These are phyloP conservation scores for Knufia fluminis DNA, from an alignment of 2,329 filamentous ascomycete species.

Conservation along the genomic window DNA sequence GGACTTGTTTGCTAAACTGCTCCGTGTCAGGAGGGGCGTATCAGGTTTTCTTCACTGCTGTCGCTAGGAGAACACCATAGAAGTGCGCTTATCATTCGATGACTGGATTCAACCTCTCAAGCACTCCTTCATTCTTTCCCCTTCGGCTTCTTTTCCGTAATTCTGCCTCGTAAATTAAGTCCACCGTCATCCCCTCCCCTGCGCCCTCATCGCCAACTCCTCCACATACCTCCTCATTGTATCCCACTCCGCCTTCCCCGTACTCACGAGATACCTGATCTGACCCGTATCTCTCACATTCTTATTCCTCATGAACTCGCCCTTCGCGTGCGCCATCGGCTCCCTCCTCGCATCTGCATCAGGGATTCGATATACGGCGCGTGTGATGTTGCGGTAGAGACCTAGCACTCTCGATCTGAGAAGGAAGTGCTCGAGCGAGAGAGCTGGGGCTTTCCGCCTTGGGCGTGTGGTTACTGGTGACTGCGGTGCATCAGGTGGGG, in stretches of 20 bases:
- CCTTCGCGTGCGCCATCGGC: conserved; percentile 33
- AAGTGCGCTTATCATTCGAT: too few species aligned
- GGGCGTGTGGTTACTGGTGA: background rate
- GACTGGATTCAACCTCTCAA: too few species aligned
- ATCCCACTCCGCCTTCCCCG: conserved; percentile 39
- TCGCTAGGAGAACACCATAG: too few species aligned
- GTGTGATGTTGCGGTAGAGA: conserved; percentile 36
- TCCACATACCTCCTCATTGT: conserved; percentile 40
- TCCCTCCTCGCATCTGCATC: conserved; percentile 31
- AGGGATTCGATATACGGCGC: conserved; percentile 31
- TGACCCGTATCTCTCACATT: conserved; percentile 34
- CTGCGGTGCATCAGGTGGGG: background rate
- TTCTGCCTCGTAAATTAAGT: too few species aligned
- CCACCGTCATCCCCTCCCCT: background rate
- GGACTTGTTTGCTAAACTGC: too few species aligned
- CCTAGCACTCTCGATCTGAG: conserved; percentile 34
- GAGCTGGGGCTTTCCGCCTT: background rate
- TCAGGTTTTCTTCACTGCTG: too few species aligned
- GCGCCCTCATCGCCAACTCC: conserved; percentile 28
- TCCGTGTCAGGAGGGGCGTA: too few species aligned
- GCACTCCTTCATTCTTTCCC: too few species aligned
- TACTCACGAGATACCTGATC: conserved; percentile 39
- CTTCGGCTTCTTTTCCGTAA: too few species aligned
- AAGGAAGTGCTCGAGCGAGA: conserved; percentile 29
- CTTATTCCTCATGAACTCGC: conserved; percentile 37